Evolutionary conservation across 257 asterid species (phyloP).

Genomic region (Gentiana dahurica): DNA sequence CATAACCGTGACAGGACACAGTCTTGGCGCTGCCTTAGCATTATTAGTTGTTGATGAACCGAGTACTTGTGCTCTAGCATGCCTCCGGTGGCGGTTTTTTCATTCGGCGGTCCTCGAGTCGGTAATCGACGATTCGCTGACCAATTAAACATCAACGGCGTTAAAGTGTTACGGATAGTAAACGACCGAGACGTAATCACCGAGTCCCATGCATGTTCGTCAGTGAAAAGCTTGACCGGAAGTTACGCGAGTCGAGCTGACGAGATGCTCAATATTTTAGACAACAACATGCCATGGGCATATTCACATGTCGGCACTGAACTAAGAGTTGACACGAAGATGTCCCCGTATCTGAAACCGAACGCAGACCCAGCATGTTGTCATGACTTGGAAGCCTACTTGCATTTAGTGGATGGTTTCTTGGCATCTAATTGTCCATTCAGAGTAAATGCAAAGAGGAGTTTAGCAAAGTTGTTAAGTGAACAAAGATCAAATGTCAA

Average conservation of each 20-base stretch:
- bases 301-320: slow-evolving; percentile 77
- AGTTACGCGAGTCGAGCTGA: slow-evolving; percentile 29
- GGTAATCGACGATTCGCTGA: slow-evolving; percentile 62
- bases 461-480: slow-evolving; percentile 48
- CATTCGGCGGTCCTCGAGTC: slow-evolving; percentile 87
- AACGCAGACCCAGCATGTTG: slow-evolving; percentile 83
- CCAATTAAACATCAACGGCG: slow-evolving; percentile 30
- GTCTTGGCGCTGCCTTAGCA: slow-evolving; percentile 84
- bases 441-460: slow-evolving; percentile 81
- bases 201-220: slow-evolving; percentile 80
- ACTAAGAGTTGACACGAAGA: slow-evolving; percentile 57
- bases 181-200: slow-evolving; percentile 80
- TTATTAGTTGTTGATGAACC: slow-evolving; percentile 55
- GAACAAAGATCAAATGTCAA: slow-evolving; percentile 71
- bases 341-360: slow-evolving; percentile 67
- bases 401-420: slow-evolving; percentile 85
- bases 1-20: slow-evolving; percentile 82
- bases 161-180: slow-evolving; percentile 57
- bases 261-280: slow-evolving; percentile 32
- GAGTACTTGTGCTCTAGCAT: slow-evolving; percentile 30
- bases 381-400: slow-evolving; percentile 86
- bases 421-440: slow-evolving; percentile 74
- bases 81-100: slow-evolving; percentile 71
- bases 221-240: slow-evolving; percentile 57
- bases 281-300: slow-evolving; percentile 77